Evolutionary conservation across 345 rosid genomes (phyloP).

Genomic region (Salix arbutifolia): DNA sequence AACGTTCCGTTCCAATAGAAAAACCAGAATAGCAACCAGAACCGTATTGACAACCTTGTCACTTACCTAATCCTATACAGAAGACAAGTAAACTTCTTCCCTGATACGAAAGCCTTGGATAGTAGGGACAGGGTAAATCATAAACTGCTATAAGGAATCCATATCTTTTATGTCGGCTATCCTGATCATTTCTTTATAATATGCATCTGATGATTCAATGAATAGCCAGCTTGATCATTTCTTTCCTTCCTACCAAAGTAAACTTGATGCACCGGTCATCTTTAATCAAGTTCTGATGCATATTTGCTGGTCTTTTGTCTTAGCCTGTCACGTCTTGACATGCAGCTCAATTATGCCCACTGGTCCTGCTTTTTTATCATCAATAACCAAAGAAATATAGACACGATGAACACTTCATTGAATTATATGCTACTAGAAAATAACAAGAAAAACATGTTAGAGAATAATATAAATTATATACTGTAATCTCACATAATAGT

Average conservation of each 20-base stretch:
- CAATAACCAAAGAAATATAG: not conserved
- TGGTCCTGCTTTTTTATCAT: not conserved
- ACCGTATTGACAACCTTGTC: no score
- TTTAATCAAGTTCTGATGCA: not conserved
- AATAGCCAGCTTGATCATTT: conserved; percentile 18
- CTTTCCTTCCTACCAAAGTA: not conserved
- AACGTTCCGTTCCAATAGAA: no score
- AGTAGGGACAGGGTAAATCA: no score
- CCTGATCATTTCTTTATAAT: not conserved
- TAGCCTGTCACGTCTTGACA: not conserved
- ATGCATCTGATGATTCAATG: not conserved
- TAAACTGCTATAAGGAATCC: no score
- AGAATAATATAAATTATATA: no score
- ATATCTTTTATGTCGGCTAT: not conserved
- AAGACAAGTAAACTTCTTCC: no score
- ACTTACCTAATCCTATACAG: no score
- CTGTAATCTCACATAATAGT: no score
- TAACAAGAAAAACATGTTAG: no score
- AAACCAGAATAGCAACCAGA: no score
- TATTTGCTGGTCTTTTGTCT: not conserved
- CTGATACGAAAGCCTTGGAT: no score
- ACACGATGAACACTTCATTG: not conserved
- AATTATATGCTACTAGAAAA: not conserved
- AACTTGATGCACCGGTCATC: not conserved
- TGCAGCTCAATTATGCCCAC: not conserved